Conservation (phyloP, 352 stramenopile genomes). For the Pythium rishiriense region DNA sequence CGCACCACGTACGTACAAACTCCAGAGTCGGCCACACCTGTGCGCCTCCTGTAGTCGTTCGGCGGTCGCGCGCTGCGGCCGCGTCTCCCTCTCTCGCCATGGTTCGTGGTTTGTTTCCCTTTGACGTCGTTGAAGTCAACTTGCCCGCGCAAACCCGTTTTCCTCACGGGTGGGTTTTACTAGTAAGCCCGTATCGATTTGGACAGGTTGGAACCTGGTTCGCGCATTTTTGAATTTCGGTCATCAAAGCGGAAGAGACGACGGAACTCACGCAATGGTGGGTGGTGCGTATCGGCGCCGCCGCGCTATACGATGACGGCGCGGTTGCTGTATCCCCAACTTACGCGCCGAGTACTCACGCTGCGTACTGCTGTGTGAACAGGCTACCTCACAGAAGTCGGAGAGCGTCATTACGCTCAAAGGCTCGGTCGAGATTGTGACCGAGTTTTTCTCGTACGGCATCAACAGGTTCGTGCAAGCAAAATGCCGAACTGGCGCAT, state of each 20-base stretch:
- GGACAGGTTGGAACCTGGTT: slow-evolving; percentile 6
- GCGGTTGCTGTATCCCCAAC: too few relatives aligned
- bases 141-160: slow-evolving; percentile 23
- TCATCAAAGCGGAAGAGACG: not conserved
- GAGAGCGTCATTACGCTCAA: slow-evolving; percentile 98
- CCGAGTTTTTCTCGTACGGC: slow-evolving; percentile 99
- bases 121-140: slow-evolving; percentile 25
- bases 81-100: slow-evolving; percentile 1
- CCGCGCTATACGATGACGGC: not conserved
- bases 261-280: not conserved
- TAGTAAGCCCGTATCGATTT: slow-evolving; percentile 28
- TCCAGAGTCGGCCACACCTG: not conserved
- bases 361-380: not conserved
- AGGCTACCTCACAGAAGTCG: slow-evolving; percentile 69
- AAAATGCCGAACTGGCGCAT: too few relatives aligned
- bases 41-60: not conserved
- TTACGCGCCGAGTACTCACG: too few relatives aligned
- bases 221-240: slow-evolving; percentile 19
- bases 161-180: slow-evolving; percentile 2
- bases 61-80: not conserved
- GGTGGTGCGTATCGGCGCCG: not conserved
- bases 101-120: slow-evolving; percentile 4
- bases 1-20: not conserved
- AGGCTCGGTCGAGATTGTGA: slow-evolving; percentile 98
- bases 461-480: slow-evolving; percentile 92